These are phyloP conservation scores for Arachnopeziza araneosa DNA, from an alignment of 2,329 filamentous ascomycete genomes.

Conservation along the genomic window DNA sequence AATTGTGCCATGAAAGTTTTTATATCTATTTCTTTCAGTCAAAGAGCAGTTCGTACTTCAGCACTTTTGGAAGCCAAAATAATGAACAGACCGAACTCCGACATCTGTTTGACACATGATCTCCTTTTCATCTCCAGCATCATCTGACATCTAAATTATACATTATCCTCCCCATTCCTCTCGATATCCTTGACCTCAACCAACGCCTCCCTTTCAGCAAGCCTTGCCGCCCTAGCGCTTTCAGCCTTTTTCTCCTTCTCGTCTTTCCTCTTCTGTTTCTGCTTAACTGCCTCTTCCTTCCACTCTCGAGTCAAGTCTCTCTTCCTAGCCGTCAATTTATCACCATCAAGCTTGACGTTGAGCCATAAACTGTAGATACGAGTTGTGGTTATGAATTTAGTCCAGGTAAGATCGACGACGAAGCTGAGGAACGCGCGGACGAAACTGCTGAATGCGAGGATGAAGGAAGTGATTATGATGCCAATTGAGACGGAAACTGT, in stretches of 20 bases:
- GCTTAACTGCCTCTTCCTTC: not conserved
- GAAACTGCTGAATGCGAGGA: slow-evolving; percentile 1
- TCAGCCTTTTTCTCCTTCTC: not conserved
- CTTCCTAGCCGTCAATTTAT: not conserved
- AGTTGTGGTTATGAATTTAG: not conserved
- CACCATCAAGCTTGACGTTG: not conserved
- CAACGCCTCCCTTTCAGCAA: not conserved
- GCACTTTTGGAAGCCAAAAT: too few relatives aligned
- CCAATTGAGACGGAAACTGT: slow-evolving; percentile 3
- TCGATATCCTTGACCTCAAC: too few relatives aligned
- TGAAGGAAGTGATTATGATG: slow-evolving; percentile 1
- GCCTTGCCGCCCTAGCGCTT: not conserved
- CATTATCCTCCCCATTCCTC: too few relatives aligned
- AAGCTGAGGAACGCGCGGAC: not conserved
- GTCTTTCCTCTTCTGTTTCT: not conserved
- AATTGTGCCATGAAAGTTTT: too few relatives aligned
- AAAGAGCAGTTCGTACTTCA: too few relatives aligned
- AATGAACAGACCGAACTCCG: too few relatives aligned
- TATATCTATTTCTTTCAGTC: too few relatives aligned
- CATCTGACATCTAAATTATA: too few relatives aligned
- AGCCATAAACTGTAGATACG: not conserved
- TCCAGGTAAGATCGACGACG: not conserved
- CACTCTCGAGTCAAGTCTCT: not conserved
- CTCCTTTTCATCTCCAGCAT: too few relatives aligned
- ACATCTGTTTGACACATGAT: too few relatives aligned